phyloP scores from a whole-genome alignment of 495 filamentous ascomycete genomes.

The Chaetomium fimeti region DNA sequence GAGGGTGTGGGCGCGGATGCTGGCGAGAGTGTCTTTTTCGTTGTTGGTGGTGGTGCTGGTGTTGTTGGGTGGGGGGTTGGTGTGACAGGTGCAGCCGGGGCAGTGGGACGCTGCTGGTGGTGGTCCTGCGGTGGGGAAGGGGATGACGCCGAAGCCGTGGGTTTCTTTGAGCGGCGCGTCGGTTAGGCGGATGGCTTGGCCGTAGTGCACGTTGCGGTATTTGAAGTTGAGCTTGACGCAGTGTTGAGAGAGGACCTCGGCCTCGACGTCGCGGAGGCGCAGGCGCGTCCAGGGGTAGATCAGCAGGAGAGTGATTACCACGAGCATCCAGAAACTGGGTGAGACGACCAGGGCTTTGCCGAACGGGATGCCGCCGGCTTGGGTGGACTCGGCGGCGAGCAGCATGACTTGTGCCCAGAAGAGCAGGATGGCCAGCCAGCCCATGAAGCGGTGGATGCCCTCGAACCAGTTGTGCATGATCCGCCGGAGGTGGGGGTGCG shows the following conservation, averaged over 20 bases:
- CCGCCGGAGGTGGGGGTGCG: slow-evolving; percentile 54
- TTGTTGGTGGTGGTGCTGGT: slow-evolving; percentile 30
- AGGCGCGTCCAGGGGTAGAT: slow-evolving; percentile 68
- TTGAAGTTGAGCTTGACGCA: slow-evolving; percentile 70
- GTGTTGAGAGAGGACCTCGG: slow-evolving; percentile 66
- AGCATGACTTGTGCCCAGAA: slow-evolving; percentile 55
- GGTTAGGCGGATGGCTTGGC: slow-evolving; percentile 54
- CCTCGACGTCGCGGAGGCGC: slow-evolving; percentile 56
- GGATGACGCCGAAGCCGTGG: slow-evolving; percentile 80
- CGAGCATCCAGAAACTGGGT: slow-evolving; percentile 68
- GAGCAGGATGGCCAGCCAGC: slow-evolving; percentile 60
- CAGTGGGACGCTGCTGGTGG: slow-evolving; percentile 22
- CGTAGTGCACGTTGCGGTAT: slow-evolving; percentile 56
- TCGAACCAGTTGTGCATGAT: slow-evolving; percentile 65
- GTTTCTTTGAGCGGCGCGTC: slow-evolving; percentile 67
- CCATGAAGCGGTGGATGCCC: slow-evolving; percentile 63
- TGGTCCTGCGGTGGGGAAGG: slow-evolving; percentile 35
- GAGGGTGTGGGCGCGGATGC: slow-evolving; percentile 30
- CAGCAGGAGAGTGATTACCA: slow-evolving; percentile 57
- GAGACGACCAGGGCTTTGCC: slow-evolving; percentile 48
- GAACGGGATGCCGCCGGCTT: slow-evolving; percentile 11
- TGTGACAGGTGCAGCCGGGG: slow-evolving; percentile 22
- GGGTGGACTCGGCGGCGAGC: slow-evolving; percentile 28
- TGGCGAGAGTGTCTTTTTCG: slow-evolving; percentile 50
- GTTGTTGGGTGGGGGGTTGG: slow-evolving; percentile 18